Evolutionary conservation across 2,329 filamentous ascomycete genomes (phyloP), one percentile per base, ranked within the genome.

Genomic region (Lecanicillium sp.): DNA sequence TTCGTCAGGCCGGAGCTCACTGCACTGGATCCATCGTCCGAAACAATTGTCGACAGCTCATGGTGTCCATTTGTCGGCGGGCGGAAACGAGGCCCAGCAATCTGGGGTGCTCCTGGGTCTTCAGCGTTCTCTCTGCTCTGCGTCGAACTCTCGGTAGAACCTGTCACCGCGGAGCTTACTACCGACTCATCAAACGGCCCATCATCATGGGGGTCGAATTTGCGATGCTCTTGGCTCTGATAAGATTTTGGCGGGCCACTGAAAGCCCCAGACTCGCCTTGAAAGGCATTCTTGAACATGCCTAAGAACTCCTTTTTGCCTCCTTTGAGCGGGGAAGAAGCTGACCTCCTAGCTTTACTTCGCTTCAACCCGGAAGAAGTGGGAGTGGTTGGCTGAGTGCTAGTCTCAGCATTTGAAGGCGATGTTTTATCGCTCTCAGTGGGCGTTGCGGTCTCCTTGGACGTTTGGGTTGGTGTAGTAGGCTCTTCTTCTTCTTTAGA

Each of bases 261-360:
- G 42, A 69, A 62, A 9, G 63, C 63, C 3, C 57, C 65, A 2
- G 77, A 80, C 51, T 81, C 75, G 20, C 78, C 78, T 29, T 70
- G 69, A 49, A 82, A 81, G 4, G 76, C 78, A 43, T 78, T 75
- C 38, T 72, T 73, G 8, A 82, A 57, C 33, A 70, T 68, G 29
- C 78, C 77, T 16, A 77, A 67, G 38, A 81, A 64, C 1, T 70
- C 71, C 27, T 64, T 65, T 50, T 71, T 78, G 11, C 51, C 51
- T 3, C 51, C 56, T 0, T 72, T 79, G 6, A 65, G 38, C 1
- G 74, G 68, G 5, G 73, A 68, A 2, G 71, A 60, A 2, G 62
- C 51, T 42, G 53, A 64, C 46, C 74, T 68, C 20, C 70, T 78
- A 16, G 78, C 76, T 31, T 67, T 65, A 34, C 70, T 75, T 48